Conservation (phyloP, 305 asterid species). For the Euphrasia arctica region DNA sequence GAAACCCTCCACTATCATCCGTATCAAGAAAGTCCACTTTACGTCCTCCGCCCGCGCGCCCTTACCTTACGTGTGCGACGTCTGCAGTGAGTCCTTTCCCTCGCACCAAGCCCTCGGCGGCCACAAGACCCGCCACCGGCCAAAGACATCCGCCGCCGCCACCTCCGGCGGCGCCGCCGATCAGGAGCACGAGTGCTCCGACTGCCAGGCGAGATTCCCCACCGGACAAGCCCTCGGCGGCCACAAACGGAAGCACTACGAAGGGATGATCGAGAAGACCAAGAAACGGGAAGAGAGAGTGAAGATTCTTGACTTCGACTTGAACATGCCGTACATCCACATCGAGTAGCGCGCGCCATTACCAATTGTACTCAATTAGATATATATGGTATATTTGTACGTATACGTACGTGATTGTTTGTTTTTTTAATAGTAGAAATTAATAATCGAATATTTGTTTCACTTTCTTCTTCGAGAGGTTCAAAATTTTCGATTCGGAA, state of each 20-base stretch:
- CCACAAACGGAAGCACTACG: constrained; percentile 19
- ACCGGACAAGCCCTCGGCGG: constrained; percentile 25
- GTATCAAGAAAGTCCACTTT: not conserved
- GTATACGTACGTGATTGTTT: too few species aligned
- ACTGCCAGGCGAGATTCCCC: not conserved
- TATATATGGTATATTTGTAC: too few species aligned
- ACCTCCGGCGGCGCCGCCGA: constrained; percentile 1
- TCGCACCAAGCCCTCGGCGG: constrained; percentile 36
- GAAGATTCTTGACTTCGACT: too few species aligned
- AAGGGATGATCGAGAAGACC: constrained; percentile 4
- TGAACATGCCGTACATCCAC: too few species aligned
- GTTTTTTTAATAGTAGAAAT: too few species aligned
- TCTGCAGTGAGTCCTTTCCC: constrained; percentile 13
- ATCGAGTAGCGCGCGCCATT: too few species aligned
- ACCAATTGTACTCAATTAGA: too few species aligned
- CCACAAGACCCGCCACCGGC: constrained; percentile 32
- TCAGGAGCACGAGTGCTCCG: not conserved
- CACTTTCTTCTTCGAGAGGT: too few species aligned
- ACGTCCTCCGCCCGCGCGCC: not conserved
- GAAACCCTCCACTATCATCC: not conserved
- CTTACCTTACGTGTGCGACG: constrained; percentile 1
- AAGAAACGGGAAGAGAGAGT: too few species aligned
- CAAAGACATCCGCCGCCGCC: not conserved
- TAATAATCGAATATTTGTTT: too few species aligned
- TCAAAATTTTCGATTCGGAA: too few species aligned